phyloP scores from a whole-genome alignment of 2,329 filamentous ascomycete species.

The Xylariaceae sp. region DNA sequence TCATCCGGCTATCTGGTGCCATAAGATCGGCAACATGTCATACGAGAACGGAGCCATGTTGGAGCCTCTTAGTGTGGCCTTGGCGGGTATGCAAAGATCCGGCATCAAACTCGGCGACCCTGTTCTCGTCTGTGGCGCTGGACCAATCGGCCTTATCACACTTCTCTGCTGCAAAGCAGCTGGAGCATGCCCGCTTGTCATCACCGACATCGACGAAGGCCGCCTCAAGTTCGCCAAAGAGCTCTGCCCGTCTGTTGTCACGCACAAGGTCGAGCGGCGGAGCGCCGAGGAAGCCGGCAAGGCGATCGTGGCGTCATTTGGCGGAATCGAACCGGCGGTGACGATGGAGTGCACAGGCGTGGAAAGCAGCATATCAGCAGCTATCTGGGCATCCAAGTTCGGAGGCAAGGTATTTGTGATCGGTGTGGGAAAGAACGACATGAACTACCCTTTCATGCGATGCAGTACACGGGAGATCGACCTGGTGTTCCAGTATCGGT shows the following conservation, averaged over 20 bases:
- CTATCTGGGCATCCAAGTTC: conserved; percentile 89
- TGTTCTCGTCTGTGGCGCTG: conserved; percentile 85
- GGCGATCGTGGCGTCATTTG: conserved; percentile 66
- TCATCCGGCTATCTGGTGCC: conserved; percentile 91
- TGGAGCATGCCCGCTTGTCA: conserved; percentile 84
- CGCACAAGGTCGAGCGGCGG: conserved; percentile 69
- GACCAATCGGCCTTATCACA: conserved; percentile 88
- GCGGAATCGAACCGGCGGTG: conserved; percentile 74
- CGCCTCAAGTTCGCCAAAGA: conserved; percentile 80
- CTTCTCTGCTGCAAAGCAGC: conserved; percentile 80
- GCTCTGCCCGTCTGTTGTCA: conserved; percentile 73
- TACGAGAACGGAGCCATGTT: conserved; percentile 89
- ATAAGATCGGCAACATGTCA: conserved; percentile 90
- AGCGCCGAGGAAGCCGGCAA: conserved; percentile 68
- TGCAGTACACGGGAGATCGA: conserved; percentile 89
- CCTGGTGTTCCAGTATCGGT: conserved; percentile 94
- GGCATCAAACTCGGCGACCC: conserved; percentile 79
- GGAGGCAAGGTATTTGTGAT: conserved; percentile 97
- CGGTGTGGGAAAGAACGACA: conserved; percentile 91
- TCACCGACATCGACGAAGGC: conserved; percentile 90
- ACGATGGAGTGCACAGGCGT: conserved; percentile 93
- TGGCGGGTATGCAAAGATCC: conserved; percentile 83
- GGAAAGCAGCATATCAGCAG: conserved; percentile 79
- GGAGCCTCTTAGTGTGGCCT: conserved; percentile 83
- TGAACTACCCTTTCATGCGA: conserved; percentile 93